phyloP scores from a whole-genome alignment of 371 early-diverging fungal species.

The Encephalitozoon romaleae region DNA sequence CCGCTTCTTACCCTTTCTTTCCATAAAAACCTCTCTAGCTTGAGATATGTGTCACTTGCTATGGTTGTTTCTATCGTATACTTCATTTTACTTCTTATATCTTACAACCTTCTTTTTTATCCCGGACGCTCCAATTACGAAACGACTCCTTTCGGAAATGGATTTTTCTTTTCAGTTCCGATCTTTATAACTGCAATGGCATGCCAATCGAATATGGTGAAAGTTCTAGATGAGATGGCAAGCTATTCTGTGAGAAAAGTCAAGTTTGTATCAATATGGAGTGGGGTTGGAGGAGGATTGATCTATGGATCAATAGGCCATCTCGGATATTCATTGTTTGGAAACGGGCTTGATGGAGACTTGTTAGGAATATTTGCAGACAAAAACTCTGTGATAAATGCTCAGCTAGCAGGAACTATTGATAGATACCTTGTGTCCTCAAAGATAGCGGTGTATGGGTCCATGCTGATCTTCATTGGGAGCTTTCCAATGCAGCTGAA shows the following conservation, averaged over 20 bases:
- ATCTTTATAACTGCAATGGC: constrained; percentile 49
- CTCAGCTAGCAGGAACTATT: not conserved
- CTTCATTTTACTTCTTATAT: constrained; percentile 18
- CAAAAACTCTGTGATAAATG: not conserved
- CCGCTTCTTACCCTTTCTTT: not conserved
- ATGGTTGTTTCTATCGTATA: constrained; percentile 14
- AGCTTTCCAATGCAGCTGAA: constrained; percentile 19
- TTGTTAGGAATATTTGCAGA: not conserved
- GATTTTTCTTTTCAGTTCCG: not conserved
- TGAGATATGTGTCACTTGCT: constrained; percentile 4
- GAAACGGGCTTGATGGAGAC: not conserved
- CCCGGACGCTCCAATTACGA: not conserved
- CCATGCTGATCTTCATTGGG: constrained; percentile 7
- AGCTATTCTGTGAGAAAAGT: constrained; percentile 28
- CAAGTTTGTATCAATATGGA: constrained; percentile 14
- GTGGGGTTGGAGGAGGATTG: constrained; percentile 20
- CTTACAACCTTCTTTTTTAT: constrained; percentile 1
- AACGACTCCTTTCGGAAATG: not conserved
- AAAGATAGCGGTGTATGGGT: not conserved
- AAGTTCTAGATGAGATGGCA: constrained; percentile 38
- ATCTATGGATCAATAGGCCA: constrained; percentile 49
- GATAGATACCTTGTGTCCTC: not conserved
- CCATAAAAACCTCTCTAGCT: constrained; percentile 16
- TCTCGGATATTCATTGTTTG: constrained; percentile 38
- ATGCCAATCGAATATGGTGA: constrained; percentile 58